Evolutionary conservation across 1,284 basidiomycete species (phyloP).

Genomic region (Ceratobasidium sp.): DNA sequence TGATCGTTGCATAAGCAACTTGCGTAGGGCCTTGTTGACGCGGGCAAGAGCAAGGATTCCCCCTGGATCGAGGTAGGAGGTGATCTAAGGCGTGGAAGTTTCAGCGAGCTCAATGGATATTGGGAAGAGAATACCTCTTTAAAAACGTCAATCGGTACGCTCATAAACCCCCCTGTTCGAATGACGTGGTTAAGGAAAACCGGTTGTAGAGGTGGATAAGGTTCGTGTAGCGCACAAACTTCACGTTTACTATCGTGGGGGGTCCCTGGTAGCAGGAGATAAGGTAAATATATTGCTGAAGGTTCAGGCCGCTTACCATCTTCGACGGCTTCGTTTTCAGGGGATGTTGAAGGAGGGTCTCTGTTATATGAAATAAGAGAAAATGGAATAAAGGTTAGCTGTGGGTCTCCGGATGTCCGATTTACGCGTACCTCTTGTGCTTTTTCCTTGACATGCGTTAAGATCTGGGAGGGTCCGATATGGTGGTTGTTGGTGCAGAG

Average conservation of each 20-base stretch:
- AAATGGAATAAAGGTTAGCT: neutral
- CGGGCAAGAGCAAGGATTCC: conserved; percentile 36
- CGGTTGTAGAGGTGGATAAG: no score
- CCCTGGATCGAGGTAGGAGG: conserved; percentile 21
- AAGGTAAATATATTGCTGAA: neutral
- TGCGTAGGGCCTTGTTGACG: conserved; percentile 30
- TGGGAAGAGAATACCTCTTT: conserved; percentile 23
- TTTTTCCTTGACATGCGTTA: conserved; percentile 39
- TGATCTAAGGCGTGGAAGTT: conserved; percentile 2
- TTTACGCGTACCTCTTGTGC: conserved; percentile 21
- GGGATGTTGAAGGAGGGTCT: neutral
- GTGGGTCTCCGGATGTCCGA: neutral
- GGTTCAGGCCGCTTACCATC: conserved; percentile 14
- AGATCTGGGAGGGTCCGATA: neutral
- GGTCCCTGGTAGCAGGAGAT: neutral
- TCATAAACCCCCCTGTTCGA: conserved; percentile 16
- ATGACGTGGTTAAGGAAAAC: neutral
- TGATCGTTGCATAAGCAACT: conserved; percentile 34
- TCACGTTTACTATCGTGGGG: neutral
- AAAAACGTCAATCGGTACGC: conserved; percentile 29
- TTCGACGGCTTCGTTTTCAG: neutral
- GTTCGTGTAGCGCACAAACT: neutral
- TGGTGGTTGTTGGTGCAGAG: conserved; percentile 5
- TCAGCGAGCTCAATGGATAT: neutral
- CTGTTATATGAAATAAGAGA: neutral